Evolutionary conservation across 768 basidiomycete species (phyloP).

Genomic region (Lyophyllum semitale): DNA sequence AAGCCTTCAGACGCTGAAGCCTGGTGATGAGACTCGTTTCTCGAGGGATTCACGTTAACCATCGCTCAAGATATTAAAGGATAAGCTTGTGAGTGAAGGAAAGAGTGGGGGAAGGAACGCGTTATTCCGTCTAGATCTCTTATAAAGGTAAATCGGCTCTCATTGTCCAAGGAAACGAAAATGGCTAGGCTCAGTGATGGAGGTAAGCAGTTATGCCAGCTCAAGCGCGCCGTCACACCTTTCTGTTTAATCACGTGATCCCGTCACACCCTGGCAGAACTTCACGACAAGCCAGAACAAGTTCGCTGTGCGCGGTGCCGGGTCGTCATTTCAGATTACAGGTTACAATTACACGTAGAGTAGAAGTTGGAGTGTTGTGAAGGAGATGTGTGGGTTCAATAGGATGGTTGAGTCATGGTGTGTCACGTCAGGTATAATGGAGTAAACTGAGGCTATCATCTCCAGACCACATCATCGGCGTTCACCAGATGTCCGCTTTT

Average conservation of each 20-base stretch:
- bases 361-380: neutral
- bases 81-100: neutral
- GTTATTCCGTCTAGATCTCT: neutral
- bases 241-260: conserved; percentile 1
- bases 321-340: neutral
- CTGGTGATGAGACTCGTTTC: neutral
- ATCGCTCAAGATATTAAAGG: neutral
- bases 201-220: neutral
- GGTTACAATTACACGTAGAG: neutral
- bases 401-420: no score
- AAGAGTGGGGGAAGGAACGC: neutral
- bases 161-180: conserved; percentile 8
- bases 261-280: neutral
- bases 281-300: neutral
- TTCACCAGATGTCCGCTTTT: conserved; percentile 40
- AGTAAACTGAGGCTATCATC: neutral
- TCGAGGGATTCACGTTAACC: conserved; percentile 1
- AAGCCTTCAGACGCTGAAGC: neutral
- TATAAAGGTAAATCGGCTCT: neutral
- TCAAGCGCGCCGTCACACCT: conserved; percentile 6
- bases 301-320: no score
- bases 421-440: no score
- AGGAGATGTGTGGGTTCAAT: no score
- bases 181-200: conserved; percentile 5
- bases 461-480: conserved; percentile 25